Conservation (phyloP, 805 yeast genomes). For the Metschnikowia colocasiae region DNA sequence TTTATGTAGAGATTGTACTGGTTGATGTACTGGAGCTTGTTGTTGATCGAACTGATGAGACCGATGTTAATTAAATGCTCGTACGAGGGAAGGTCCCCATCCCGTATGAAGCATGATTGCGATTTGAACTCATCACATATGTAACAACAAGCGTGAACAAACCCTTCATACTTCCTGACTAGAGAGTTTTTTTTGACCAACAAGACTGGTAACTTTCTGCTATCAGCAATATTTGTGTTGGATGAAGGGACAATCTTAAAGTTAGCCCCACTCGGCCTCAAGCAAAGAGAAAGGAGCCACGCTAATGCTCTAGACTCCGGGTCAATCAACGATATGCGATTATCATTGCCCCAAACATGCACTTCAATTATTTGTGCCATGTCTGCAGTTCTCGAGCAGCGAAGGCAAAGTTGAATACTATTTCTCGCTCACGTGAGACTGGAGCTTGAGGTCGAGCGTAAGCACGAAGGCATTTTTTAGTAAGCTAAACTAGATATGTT, state of each 20-base stretch:
- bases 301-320: constrained; percentile 49
- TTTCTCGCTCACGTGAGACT: constrained; percentile 2
- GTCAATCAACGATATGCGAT: constrained; percentile 42
- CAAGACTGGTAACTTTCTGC: constrained; percentile 50
- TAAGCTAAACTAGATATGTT: not conserved
- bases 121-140: constrained; percentile 20
- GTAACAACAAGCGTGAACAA: constrained; percentile 30
- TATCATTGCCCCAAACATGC: constrained; percentile 54
- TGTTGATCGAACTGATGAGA: constrained; percentile 38
- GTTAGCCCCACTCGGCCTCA: constrained; percentile 14
- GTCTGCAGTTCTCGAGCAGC: not conserved
- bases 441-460: not conserved
- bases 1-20: constrained; percentile 57
- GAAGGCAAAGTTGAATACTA: not conserved
- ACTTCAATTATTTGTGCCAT: constrained; percentile 22
- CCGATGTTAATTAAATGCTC: constrained; percentile 43
- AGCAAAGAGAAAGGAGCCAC: constrained; percentile 36
- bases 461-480: not conserved
- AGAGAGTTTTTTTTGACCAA: constrained; percentile 18
- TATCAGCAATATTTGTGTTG: constrained; percentile 52
- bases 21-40: constrained; percentile 45
- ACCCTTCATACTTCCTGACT: constrained; percentile 37
- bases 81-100: constrained; percentile 11
- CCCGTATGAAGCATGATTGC: constrained; percentile 13
- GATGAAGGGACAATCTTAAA: constrained; percentile 49